Conservation (phyloP, 306 rosid genomes). For the Sicyos baderoa region DNA sequence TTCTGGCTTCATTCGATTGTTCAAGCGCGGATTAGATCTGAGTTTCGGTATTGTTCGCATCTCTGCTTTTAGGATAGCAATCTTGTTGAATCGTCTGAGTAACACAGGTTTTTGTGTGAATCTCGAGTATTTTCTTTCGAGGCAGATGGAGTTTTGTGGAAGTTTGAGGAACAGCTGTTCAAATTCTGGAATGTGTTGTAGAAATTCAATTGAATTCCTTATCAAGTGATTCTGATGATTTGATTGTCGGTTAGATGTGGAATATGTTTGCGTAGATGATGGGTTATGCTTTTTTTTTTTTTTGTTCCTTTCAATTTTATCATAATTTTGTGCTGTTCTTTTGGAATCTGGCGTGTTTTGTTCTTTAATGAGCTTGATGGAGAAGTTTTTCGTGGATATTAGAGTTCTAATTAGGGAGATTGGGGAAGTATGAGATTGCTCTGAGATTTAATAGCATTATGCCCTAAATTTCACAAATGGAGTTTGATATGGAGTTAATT, state of each 20-base stretch:
- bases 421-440: constrained; percentile 5
- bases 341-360: background rate
- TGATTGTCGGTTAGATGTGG: background rate
- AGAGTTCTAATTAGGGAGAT: background rate
- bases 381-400: constrained; percentile 8
- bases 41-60: background rate
- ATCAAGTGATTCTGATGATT: constrained; percentile 1
- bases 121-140: constrained; percentile 1
- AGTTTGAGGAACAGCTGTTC: constrained; percentile 11
- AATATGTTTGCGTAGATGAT: background rate
- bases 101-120: background rate
- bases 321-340: background rate
- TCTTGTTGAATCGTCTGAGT: background rate
- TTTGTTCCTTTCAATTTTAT: constrained; percentile 1
- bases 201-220: background rate
- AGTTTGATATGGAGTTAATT: constrained; percentile 8
- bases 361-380: constrained; percentile 7
- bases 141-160: background rate
- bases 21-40: constrained; percentile 8
- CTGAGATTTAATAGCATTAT: background rate
- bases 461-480: background rate
- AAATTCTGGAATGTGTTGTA: background rate
- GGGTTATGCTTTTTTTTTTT: background rate
- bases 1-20: background rate
- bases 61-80: constrained; percentile 6